phyloP scores from a whole-genome alignment of 257 asterid species.

The Dorcoceras hygrometricum region DNA sequence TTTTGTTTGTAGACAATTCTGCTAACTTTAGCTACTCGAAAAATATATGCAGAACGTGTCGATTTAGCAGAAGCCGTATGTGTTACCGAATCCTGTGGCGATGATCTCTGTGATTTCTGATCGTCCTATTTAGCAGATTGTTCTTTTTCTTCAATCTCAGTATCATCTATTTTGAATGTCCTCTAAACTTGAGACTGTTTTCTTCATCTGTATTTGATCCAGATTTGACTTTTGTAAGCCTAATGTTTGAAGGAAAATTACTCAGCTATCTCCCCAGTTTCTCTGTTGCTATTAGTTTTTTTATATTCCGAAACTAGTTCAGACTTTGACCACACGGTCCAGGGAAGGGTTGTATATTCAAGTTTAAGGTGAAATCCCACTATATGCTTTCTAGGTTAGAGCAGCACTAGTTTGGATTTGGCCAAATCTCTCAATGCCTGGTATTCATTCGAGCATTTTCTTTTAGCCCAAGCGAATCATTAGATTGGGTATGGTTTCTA shows the following conservation, averaged over 20 bases:
- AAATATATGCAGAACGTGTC: background rate
- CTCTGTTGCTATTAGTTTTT: background rate
- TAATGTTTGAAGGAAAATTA: background rate
- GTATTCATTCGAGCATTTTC: background rate
- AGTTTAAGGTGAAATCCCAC: background rate
- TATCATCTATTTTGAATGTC: background rate
- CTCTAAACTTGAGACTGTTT: background rate
- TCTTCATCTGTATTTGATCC: background rate
- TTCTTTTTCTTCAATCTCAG: background rate
- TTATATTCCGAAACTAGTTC: background rate
- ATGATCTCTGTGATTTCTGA: background rate
- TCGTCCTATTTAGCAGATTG: background rate
- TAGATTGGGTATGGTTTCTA: too few relatives aligned
- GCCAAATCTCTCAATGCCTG: background rate
- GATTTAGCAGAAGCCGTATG: background rate
- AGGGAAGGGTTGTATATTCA: background rate
- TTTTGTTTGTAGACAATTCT: constrained; percentile 4
- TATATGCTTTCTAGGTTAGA: background rate
- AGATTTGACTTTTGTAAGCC: background rate
- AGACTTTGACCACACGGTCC: background rate
- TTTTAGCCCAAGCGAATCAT: too few relatives aligned
- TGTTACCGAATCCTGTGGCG: background rate
- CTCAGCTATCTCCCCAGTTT: background rate
- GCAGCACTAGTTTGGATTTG: background rate
- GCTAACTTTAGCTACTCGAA: background rate